Evolutionary conservation across 2,329 filamentous ascomycete species (phyloP), one percentile per base, ranked within the genome.

Genomic region (Onygenales sp.): DNA sequence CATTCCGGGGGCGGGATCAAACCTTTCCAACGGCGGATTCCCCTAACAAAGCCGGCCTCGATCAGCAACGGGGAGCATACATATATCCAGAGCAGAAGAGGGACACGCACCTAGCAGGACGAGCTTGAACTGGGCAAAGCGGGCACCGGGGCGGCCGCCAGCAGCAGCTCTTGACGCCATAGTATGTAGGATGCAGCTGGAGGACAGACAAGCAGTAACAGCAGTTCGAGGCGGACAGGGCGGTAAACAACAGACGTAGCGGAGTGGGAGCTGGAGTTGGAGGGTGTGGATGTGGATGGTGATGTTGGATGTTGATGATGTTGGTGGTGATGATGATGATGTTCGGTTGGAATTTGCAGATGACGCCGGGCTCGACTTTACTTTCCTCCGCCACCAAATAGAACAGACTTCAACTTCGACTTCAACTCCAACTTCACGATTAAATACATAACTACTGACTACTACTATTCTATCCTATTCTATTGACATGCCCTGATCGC

Each of bases 21-120:
- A 94, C 89, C 88, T 98, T 98, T 85, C 93, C 93, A 55, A 98
- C 93, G 55, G 93, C 93, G 63, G 93, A 98, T 79, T 98, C 93
- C 72, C 93, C 92, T 97, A 69, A 62, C 52, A 59, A 54, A 44
- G 50, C 31, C 52, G 38, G 52, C 41, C 51, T 51, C 33, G 33
- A 48, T 38, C 43, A 46, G 32, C 27, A 41, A 17, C 36, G 5
- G 21, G 13, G 17, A 17, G 17, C 17, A 17, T 17, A 17, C 14
- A 54, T 54, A 59, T 50, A 67, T 79, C 68, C 79, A 74, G 59
- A 60, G 54, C 47, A 56, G 39, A 41, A 45, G 48, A 45, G 21
- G 55, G 31, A n/a, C 54, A 68, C 86, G 63, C 82, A 97, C 93
- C 93, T 60, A 98, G 81, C 68, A 98, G 79, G 61, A 98, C 93